A percentile compares a stretch with the other conserved stretches of the same genome.
Evolutionary conservation across 352 stramenopile genomes (phyloP).

Genomic region (Elongisporangium prolatum): DNA sequence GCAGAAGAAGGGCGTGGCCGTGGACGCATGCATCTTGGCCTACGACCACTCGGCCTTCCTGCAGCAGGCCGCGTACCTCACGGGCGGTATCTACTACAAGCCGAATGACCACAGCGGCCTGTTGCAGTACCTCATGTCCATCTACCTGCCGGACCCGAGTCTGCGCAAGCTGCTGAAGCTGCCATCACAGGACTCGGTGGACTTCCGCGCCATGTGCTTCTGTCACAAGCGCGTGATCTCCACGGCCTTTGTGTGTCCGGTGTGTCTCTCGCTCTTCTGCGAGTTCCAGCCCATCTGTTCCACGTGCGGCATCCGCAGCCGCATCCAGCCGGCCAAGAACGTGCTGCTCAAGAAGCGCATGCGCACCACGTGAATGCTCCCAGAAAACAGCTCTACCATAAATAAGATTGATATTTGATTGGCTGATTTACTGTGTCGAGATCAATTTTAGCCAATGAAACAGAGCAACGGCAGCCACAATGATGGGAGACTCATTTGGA

Average conservation of each 20-base stretch:
- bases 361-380: constrained; percentile 7
- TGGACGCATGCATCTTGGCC: constrained; percentile 77
- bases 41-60: constrained; percentile 81
- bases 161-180: constrained; percentile 81
- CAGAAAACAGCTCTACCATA: constrained; percentile 4
- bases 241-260: constrained; percentile 80
- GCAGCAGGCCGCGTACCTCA: constrained; percentile 85
- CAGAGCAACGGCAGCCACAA: neutral
- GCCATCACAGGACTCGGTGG: constrained; percentile 81
- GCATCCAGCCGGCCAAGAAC: constrained; percentile 73
- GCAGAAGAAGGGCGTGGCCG: constrained; percentile 80
- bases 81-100: constrained; percentile 86
- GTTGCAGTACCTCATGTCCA: constrained; percentile 83
- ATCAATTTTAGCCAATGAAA: constrained; percentile 14
- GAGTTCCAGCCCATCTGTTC: constrained; percentile 85
- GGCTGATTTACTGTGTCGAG: neutral
- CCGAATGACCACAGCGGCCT: constrained; percentile 58
- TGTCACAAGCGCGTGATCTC: constrained; percentile 83
- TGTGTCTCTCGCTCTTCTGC: constrained; percentile 87
- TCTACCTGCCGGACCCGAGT: constrained; percentile 78
- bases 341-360: constrained; percentile 41
- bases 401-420: constrained; percentile 8
- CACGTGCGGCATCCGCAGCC: constrained; percentile 83
- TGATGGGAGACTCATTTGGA: constrained; percentile 11
- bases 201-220: constrained; percentile 88